Percentiles rank a stretch among this genome's conserved stretches.
phyloP scores from a whole-genome alignment of 225 moss, liverwort and hornwort genomes.

The Physcomitrellopsis africana region DNA sequence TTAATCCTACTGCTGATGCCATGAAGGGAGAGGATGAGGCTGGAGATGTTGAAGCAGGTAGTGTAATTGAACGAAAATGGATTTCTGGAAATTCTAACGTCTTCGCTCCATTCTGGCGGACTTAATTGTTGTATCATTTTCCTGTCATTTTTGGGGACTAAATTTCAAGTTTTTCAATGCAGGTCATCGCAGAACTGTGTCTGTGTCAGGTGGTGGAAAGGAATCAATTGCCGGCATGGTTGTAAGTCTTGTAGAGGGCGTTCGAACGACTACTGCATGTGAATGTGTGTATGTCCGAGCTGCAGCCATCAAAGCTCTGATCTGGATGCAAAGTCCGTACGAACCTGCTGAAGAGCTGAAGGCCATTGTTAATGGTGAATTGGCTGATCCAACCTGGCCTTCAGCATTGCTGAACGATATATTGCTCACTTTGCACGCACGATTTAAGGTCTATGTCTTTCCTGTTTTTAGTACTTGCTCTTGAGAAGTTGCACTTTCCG shows the following conservation, averaged over 20 bases:
- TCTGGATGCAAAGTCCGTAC: slow-evolving; percentile 99
- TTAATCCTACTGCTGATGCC: slow-evolving; percentile 63
- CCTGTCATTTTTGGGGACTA: slow-evolving; percentile 2
- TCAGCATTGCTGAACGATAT: slow-evolving; percentile 94
- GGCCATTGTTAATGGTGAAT: slow-evolving; percentile 90
- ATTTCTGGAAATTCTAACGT: slow-evolving; percentile 10
- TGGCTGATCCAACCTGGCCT: slow-evolving; percentile 92
- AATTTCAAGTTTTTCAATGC: slow-evolving; percentile 28
- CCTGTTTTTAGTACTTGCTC: slow-evolving; percentile 14
- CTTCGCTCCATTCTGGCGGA: slow-evolving; percentile 22
- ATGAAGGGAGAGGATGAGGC: slow-evolving; percentile 58
- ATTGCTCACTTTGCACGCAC: slow-evolving; percentile 91
- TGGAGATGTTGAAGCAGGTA: slow-evolving; percentile 60
- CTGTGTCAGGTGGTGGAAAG: slow-evolving; percentile 65
- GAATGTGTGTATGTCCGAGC: slow-evolving; percentile 99
- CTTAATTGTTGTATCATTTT: slow-evolving; percentile 1
- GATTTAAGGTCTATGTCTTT: slow-evolving; percentile 77
- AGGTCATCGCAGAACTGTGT: slow-evolving; percentile 64
- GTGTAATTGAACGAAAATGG: neutral
- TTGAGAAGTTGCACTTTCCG: neutral
- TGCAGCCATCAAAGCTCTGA: slow-evolving; percentile 95
- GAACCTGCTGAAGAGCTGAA: slow-evolving; percentile 97
- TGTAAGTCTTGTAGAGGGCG: slow-evolving; percentile 86
- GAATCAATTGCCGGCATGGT: slow-evolving; percentile 90
- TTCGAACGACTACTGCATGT: slow-evolving; percentile 95